Conservation (phyloP, 2,329 filamentous ascomycete genomes). For the Epichloe aotearoae region DNA sequence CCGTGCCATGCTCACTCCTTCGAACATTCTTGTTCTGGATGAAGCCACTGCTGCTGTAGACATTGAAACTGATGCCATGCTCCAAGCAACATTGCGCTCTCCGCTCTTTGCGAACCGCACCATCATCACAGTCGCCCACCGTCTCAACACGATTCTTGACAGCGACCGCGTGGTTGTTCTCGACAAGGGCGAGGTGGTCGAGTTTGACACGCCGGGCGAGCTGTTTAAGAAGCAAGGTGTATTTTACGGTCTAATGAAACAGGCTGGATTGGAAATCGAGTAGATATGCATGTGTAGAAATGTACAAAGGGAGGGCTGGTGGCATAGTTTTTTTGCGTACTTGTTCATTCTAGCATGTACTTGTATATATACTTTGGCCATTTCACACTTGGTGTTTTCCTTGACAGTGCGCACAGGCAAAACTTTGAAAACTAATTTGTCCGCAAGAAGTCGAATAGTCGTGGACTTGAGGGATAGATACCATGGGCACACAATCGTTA, state of each 20-base stretch:
- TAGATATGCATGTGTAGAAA: slow-evolving; percentile 5
- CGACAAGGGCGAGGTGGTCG: slow-evolving; percentile 76
- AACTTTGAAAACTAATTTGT: too few species aligned
- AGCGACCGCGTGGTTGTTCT: slow-evolving; percentile 86
- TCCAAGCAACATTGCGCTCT: slow-evolving; percentile 50
- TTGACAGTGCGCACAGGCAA: too few species aligned
- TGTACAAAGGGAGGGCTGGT: background rate
- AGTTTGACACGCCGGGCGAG: slow-evolving; percentile 78
- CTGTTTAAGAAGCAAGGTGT: slow-evolving; percentile 62
- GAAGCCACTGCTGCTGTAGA: slow-evolving; percentile 79
- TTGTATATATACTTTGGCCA: too few species aligned
- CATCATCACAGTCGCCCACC: slow-evolving; percentile 96
- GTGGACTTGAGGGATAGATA: too few species aligned
- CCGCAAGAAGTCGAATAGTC: too few species aligned
- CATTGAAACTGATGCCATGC: slow-evolving; percentile 53
- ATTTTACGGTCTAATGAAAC: slow-evolving; percentile 84
- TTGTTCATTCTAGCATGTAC: too few species aligned
- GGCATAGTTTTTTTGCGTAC: background rate
- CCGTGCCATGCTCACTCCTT: slow-evolving; percentile 84
- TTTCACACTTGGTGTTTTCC: too few species aligned
- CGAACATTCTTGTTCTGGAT: slow-evolving; percentile 92
- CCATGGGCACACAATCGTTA: too few species aligned
- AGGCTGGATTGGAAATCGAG: slow-evolving; percentile 60
- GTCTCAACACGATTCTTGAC: slow-evolving; percentile 92
- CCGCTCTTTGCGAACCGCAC: slow-evolving; percentile 75